Conservation (phyloP, 1,139 yeast species). For the Protomyces lactucae-debilis region DNA sequence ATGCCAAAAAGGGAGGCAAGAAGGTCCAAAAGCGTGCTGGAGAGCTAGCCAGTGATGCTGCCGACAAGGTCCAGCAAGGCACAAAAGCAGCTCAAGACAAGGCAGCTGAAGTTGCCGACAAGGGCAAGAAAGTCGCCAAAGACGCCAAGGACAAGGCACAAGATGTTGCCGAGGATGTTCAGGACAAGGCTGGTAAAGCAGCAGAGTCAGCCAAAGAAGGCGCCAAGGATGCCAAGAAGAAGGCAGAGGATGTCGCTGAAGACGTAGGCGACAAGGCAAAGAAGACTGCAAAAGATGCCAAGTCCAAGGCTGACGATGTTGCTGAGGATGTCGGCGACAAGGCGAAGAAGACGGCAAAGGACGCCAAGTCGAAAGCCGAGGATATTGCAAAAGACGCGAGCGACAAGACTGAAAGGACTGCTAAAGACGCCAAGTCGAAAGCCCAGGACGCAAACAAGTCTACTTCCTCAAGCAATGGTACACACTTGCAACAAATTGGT, state of each 20-base stretch:
- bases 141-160: not conserved
- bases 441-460: not conserved
- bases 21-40: not conserved
- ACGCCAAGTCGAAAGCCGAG: not conserved
- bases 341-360: slow-evolving; percentile 1
- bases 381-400: not conserved
- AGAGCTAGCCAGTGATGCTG: not conserved
- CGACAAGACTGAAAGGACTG: not conserved
- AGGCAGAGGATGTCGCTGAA: not conserved
- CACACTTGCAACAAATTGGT: slow-evolving; percentile 9
- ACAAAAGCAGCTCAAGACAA: not conserved
- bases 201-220: not conserved
- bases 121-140: slow-evolving; percentile 1
- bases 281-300: slow-evolving; percentile 1
- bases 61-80: slow-evolving; percentile 9
- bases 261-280: not conserved
- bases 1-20: not conserved
- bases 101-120: not conserved
- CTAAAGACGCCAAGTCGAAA: not conserved
- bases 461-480: not conserved
- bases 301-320: not conserved
- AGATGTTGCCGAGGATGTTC: not conserved
- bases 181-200: not conserved
- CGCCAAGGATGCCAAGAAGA: not conserved
- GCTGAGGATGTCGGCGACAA: not conserved